Evolutionary conservation across 1,139 yeast genomes (phyloP).

Genomic region (Blastobotrys serpentis): DNA sequence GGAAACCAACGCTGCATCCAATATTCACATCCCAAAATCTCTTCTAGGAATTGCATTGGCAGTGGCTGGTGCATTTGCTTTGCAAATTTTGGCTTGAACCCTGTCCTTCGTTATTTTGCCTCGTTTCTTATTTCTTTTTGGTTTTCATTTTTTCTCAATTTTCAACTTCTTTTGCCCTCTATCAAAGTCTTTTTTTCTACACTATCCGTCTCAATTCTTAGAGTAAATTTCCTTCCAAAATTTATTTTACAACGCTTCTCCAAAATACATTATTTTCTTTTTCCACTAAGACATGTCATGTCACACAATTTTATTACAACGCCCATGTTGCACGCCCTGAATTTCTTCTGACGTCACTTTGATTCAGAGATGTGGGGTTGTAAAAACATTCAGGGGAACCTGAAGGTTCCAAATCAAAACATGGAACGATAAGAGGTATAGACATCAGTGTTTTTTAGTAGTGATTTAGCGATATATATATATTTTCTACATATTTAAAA

Average conservation of each 20-base stretch:
- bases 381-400: too few relatives aligned
- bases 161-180: background rate
- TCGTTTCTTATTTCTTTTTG: too few relatives aligned
- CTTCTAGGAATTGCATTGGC: conserved; percentile 1
- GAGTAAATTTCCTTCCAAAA: too few relatives aligned
- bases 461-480: background rate
- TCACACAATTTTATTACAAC: background rate
- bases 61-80: background rate
- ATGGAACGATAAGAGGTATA: too few relatives aligned
- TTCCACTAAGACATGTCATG: background rate
- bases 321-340: background rate
- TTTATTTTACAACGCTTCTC: too few relatives aligned
- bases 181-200: too few relatives aligned
- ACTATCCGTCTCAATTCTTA: too few relatives aligned
- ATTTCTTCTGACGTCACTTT: background rate
- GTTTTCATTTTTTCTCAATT: background rate
- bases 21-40: background rate
- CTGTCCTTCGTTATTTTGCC: background rate
- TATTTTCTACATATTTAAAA: conserved; percentile 41
- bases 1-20: background rate
- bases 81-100: background rate
- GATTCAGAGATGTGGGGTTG: background rate
- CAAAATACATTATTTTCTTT: background rate
- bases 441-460: too few relatives aligned
- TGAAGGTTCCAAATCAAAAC: too few relatives aligned